These are phyloP conservation scores for Phytophthora fragariae DNA, from an alignment of 352 stramenopile genomes.

Conservation along the genomic window DNA sequence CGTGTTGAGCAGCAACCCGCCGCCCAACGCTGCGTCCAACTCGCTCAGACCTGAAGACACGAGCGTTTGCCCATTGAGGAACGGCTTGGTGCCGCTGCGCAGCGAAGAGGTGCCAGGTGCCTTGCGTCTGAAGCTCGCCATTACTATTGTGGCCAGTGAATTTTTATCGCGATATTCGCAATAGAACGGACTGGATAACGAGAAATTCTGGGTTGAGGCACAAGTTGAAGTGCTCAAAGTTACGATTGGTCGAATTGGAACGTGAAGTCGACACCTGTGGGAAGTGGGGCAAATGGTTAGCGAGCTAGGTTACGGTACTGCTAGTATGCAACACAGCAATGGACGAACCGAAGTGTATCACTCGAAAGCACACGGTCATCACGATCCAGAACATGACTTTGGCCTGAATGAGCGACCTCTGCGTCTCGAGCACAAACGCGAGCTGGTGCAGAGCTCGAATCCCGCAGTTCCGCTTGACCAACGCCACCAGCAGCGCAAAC, in stretches of 20 bases:
- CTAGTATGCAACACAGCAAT: too few species aligned
- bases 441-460: too few species aligned
- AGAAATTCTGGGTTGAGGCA: neutral
- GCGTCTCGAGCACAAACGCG: too few species aligned
- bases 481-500: neutral
- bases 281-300: too few species aligned
- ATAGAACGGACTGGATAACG: neutral
- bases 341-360: too few species aligned
- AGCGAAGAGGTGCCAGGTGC: neutral
- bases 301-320: too few species aligned
- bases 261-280: too few species aligned
- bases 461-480: too few species aligned
- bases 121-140: constrained; percentile 64
- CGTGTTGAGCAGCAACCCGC: constrained; percentile 60
- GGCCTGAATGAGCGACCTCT: too few species aligned
- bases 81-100: constrained; percentile 65
- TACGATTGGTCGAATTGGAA: neutral
- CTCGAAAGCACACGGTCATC: too few species aligned
- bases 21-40: constrained; percentile 63
- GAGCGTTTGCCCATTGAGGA: constrained; percentile 73
- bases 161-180: neutral
- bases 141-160: constrained; percentile 16
- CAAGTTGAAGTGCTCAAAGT: neutral
- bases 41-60: constrained; percentile 61
- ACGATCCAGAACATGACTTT: too few species aligned